Base-by-base conservation (phyloP, 176 grass and related monocot genomes). In the Calamus simplicifolius region DNA sequence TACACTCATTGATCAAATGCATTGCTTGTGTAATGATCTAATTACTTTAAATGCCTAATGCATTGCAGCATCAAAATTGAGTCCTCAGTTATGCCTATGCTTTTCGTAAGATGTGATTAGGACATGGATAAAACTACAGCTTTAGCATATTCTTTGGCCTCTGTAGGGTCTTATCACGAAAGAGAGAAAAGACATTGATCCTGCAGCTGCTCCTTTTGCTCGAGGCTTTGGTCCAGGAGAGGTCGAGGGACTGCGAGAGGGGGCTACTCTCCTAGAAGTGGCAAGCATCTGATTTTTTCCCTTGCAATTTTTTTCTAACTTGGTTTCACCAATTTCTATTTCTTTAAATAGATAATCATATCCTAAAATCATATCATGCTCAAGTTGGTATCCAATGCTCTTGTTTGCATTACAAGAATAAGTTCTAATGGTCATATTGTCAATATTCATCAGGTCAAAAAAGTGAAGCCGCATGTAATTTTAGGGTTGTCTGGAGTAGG, bases 401-500 rank as follows among this genome's bases (percentile, higher is more conserved):
- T 43, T 43, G 12, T 8, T 58, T 66, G 15, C 16, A 48, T 69
- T 19, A 69, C 66, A 72, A 27, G 75, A 75, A 29, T 51, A 50
- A 7, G 4, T 3, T 50, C 25, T 60, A 59, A 51, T 51, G 18
- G 61, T 68, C 25, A 19, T 72, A 57, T n/a, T 63, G 31, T 17
- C 48, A 66, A 57, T 53, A 64, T 61, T 83, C n/a, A 58, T 76
- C 77, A 97, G 92, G 92, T 97, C 48, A 88, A 82, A 62, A 88
- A 88, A 79, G 87, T 91, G 59, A 97, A 82, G 73, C 92, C 92
- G 25, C 92, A 97, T 73, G 92, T 91, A 48, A 84, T 97, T 82
- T 85, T 97, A 79, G 92, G 92, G 54, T 80, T 97, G 25, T 97
- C 92, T 80, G 92, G 92, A 63, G 92, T 97, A 28, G 92, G 92